Conservation (phyloP, 2,329 filamentous ascomycete species). For the Scorias spongiosa region DNA sequence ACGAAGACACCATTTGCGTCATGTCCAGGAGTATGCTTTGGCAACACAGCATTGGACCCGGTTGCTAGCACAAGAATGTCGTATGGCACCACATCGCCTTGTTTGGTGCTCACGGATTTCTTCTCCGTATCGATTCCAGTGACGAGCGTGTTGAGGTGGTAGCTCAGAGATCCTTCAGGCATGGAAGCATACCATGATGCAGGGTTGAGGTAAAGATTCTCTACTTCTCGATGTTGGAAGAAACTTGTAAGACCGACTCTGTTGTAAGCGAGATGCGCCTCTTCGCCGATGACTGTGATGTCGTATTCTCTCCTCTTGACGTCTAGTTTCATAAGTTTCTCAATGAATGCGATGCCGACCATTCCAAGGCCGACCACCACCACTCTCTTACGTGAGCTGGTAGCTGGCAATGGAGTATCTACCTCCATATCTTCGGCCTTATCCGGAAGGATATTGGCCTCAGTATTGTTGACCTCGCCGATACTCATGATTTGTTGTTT, state of each 20-base stretch:
- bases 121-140: constrained; percentile 47
- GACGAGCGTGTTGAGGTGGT: constrained; percentile 61
- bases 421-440: constrained; percentile 24
- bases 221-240: constrained; percentile 71
- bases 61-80: constrained; percentile 74
- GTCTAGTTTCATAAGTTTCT: constrained; percentile 79
- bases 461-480: constrained; percentile 30
- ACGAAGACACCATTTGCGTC: constrained; percentile 77
- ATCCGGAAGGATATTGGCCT: constrained; percentile 30
- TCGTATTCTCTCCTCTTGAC: constrained; percentile 60
- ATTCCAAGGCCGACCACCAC: constrained; percentile 83
- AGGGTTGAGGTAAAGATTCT: constrained; percentile 78
- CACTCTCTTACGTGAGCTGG: constrained; percentile 43
- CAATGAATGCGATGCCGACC: constrained; percentile 80
- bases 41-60: constrained; percentile 69
- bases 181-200: constrained; percentile 62
- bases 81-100: constrained; percentile 56
- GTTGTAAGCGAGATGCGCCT: constrained; percentile 79
- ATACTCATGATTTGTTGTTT: constrained; percentile 22
- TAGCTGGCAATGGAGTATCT: constrained; percentile 20
- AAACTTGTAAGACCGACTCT: constrained; percentile 78
- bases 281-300: constrained; percentile 74
- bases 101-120: constrained; percentile 56
- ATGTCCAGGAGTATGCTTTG: constrained; percentile 55
- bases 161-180: constrained; percentile 52